These are phyloP conservation scores for Platanus orientalis DNA, from an alignment of 164 flowering plant genomes.

Conservation along the genomic window DNA sequence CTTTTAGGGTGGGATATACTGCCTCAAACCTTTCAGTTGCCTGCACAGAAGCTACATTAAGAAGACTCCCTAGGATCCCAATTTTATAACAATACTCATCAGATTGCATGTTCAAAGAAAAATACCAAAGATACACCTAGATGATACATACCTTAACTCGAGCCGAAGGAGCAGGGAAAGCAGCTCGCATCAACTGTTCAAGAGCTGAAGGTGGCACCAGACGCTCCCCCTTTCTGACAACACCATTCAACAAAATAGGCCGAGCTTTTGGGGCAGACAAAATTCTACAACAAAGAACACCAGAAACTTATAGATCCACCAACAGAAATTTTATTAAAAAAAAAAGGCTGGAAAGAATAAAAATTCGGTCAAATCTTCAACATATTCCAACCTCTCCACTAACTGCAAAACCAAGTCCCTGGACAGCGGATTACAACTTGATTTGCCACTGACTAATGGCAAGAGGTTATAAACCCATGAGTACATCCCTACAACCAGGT, in stretches of 20 bases:
- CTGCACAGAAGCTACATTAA: conserved; percentile 28
- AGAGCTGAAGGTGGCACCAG: conserved; percentile 74
- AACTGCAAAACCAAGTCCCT: conserved; percentile 86
- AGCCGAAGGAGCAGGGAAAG: conserved; percentile 70
- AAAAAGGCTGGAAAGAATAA: too few species aligned
- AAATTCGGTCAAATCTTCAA: not conserved
- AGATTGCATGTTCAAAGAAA: not conserved
- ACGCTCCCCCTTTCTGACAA: conserved; percentile 88
- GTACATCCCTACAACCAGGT: conserved; percentile 69
- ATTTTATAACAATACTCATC: not conserved
- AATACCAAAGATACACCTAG: not conserved
- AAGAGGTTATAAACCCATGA: conserved; percentile 63
- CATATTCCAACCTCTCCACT: conserved; percentile 63
- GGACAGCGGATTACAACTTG: conserved; percentile 67
- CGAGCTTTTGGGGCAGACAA: conserved; percentile 75
- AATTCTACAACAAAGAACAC: conserved; percentile 42
- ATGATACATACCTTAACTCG: conserved; percentile 59
- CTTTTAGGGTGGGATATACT: conserved; percentile 70
- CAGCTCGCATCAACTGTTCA: conserved; percentile 50
- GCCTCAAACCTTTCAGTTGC: conserved; percentile 95
- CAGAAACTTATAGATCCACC: conserved; percentile 3
- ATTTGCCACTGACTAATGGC: conserved; percentile 63
- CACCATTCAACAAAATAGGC: conserved; percentile 62
- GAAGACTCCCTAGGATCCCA: not conserved
- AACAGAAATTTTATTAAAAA: not conserved